These are phyloP conservation scores for Penicillium decumbens DNA, from an alignment of 2,329 filamentous ascomycete genomes.

Conservation along the genomic window DNA sequence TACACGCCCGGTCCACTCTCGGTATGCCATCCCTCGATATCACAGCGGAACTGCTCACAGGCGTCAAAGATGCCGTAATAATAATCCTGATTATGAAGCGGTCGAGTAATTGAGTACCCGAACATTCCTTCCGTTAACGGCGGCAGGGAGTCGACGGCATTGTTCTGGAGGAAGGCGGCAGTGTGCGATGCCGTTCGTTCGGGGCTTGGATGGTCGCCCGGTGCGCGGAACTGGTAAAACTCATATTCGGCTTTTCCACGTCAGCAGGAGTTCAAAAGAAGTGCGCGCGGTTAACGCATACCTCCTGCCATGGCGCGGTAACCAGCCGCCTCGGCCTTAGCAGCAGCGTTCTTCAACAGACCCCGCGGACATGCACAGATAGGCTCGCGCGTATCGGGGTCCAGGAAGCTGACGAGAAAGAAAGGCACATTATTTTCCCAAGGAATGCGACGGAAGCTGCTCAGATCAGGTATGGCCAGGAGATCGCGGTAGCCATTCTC, in stretches of 20 bases:
- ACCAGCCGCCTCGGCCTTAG: constrained; percentile 63
- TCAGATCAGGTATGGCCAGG: constrained; percentile 73
- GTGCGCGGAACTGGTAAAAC: constrained; percentile 84
- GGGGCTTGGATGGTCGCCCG: constrained; percentile 46
- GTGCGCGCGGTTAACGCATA: constrained; percentile 32
- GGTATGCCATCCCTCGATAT: constrained; percentile 92
- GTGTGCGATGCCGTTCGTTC: constrained; percentile 64
- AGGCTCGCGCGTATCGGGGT: constrained; percentile 69
- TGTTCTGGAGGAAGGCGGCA: constrained; percentile 67
- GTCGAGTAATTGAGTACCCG: constrained; percentile 82
- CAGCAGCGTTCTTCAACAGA: constrained; percentile 63
- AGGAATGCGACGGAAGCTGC: constrained; percentile 74
- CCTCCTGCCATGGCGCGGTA: constrained; percentile 85
- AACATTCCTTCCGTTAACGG: constrained; percentile 91
- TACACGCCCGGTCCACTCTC: constrained; percentile 92
- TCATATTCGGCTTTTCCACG: constrained; percentile 73
- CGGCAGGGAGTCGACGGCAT: constrained; percentile 68
- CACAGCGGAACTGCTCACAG: constrained; percentile 70
- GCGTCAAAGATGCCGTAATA: constrained; percentile 83
- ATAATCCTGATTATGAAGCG: constrained; percentile 86
- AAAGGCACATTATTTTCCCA: constrained; percentile 87
- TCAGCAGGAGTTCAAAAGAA: constrained; percentile 5
- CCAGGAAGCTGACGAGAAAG: constrained; percentile 76
- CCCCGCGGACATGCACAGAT: constrained; percentile 76
- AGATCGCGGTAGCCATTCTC: constrained; percentile 86